Evolutionary conservation across 768 basidiomycete genomes (phyloP), one percentile per base, ranked within the genome.

Genomic region (Daedaleopsis sinensis): DNA sequence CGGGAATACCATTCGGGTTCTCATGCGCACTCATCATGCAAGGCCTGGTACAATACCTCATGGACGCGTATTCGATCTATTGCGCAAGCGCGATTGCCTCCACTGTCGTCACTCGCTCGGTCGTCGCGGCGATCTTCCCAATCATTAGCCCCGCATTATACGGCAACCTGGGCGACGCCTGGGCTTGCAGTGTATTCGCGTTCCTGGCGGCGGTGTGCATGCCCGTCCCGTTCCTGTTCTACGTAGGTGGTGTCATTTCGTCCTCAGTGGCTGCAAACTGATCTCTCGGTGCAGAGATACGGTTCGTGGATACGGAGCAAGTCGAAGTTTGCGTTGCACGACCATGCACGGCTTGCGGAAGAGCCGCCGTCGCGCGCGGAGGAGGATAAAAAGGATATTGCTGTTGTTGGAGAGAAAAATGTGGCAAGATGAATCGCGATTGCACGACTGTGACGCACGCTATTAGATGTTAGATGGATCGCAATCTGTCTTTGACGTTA

Each of bases 81-180:
- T 84, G 81, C 62, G 87, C 88, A 2, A 86, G 85, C 65, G 88
- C 88, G 18, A 79, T 89, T 54, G 87, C 88, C 15, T 83, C 88
- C 56, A 87, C 86, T 11, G 83, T 88, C 55, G 84, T 90, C 52
- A 71, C 89, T 50, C 84, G 88, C 61, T 88, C 84, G 0, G 72
- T 81, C 19, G 83, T 85, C 63, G 88, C 84, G 23, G 86, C 84
- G 1, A 77, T 82, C 9, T 88, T 90, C 71, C 88, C 88, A 1
- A 72, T 87, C 16, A 80, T 86, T 68, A 80, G 80, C 49, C 80
- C 84, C 0, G 58, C 76, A 35, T 78, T 87, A 79, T 86, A 84
- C 67, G 65, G 65, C 37, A 72, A 74, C 1, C 75, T 88, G 1
- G 86, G 85, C 11, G 83, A 84, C 58, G 67, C 80, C 52, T 82